Evolutionary conservation across 225 moss, liverwort and hornwort genomes (phyloP).

Genomic region (Rhytidiadelphus loreus): DNA sequence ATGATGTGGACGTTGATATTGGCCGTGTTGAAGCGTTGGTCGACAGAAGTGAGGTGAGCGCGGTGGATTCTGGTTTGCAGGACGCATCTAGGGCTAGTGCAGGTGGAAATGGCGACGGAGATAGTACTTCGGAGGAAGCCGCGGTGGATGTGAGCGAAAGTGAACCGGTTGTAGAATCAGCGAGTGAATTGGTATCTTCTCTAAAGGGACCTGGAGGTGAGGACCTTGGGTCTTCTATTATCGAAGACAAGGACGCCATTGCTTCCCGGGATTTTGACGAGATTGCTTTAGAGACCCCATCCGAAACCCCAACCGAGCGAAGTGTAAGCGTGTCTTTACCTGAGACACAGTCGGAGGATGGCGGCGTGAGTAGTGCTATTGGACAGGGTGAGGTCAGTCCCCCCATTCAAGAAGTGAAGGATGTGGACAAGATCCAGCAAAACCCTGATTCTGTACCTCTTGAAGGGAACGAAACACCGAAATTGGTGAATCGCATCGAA

Average conservation of each 20-base stretch:
- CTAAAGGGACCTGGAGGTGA: not conserved
- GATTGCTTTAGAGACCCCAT: not conserved
- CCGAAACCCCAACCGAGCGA: not conserved
- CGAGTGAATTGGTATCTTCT: not conserved
- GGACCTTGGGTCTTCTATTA: not conserved
- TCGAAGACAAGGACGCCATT: not conserved
- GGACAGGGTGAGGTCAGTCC: not conserved
- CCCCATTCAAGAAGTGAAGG: not conserved
- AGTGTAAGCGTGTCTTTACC: not conserved
- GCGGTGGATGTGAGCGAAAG: not conserved
- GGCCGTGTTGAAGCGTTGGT: not conserved
- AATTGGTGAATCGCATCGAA: constrained; percentile 18
- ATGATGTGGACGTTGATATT: not conserved
- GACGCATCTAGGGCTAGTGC: constrained; percentile 3
- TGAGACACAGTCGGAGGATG: not conserved
- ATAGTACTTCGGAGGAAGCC: not conserved
- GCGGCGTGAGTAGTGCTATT: not conserved
- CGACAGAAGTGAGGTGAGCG: not conserved
- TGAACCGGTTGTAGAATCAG: not conserved
- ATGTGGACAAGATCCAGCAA: not conserved
- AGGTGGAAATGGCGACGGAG: not conserved
- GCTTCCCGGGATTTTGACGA: not conserved
- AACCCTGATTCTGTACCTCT: not conserved
- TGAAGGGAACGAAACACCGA: not conserved
- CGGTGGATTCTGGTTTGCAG: not conserved